phyloP scores from a whole-genome alignment of 352 stramenopile genomes.

The Phytophthora quininea region DNA sequence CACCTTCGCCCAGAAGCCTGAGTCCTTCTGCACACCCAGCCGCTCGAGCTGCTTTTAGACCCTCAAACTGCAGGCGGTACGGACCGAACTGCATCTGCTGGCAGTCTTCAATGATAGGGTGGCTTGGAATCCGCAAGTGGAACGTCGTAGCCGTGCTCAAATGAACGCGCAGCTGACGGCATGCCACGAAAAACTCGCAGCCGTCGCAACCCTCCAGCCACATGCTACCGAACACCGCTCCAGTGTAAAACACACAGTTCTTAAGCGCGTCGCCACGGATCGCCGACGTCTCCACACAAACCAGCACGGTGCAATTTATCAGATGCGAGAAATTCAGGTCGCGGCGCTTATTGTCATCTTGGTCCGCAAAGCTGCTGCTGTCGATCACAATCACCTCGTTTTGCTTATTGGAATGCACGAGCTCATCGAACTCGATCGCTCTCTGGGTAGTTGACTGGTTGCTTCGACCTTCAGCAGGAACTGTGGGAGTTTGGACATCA shows the following conservation, averaged over 20 bases:
- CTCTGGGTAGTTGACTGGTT: conserved; percentile 20
- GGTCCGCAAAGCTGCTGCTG: conserved; percentile 47
- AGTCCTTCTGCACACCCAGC: conserved; percentile 57
- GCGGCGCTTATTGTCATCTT: conserved; percentile 38
- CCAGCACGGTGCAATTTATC: conserved; percentile 71
- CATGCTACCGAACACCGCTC: conserved; percentile 82
- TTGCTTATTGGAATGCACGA: conserved; percentile 60
- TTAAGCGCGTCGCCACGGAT: conserved; percentile 73
- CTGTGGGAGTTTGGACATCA: neutral
- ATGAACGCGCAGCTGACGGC: conserved; percentile 88
- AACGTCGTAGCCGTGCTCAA: conserved; percentile 71
- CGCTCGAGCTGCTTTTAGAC: conserved; percentile 67
- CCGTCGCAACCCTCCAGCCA: conserved; percentile 83
- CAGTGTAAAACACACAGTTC: conserved; percentile 76
- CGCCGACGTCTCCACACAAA: conserved; percentile 73
- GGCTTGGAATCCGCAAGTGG: conserved; percentile 80
- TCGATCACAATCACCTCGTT: conserved; percentile 80
- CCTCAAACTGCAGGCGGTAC: conserved; percentile 72
- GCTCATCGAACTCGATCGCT: conserved; percentile 48
- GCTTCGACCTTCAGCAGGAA: neutral
- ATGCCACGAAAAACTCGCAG: conserved; percentile 85
- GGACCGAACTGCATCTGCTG: conserved; percentile 80
- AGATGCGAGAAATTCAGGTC: conserved; percentile 80
- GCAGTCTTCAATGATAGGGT: conserved; percentile 93
- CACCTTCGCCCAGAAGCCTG: conserved; percentile 84